Conservation (phyloP, 2,329 filamentous ascomycete species). For the Akanthomyces muscarius region DNA sequence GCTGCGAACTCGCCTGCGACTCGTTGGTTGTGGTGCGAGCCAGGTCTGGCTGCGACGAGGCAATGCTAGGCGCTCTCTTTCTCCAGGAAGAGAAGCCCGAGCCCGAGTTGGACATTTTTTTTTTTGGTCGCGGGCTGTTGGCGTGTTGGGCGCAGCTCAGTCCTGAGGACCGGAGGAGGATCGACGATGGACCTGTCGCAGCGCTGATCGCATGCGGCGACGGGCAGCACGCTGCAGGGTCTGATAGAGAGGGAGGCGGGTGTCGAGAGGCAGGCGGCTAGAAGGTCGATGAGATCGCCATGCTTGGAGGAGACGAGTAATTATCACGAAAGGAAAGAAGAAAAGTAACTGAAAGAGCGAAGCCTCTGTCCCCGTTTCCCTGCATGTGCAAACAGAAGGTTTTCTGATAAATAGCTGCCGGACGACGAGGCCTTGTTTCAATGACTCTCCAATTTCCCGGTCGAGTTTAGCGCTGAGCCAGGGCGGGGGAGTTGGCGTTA, state of each 20-base stretch:
- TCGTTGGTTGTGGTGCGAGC: constrained; percentile 21
- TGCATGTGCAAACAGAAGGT: constrained; percentile 12
- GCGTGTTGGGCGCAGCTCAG: background rate
- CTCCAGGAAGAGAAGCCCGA: constrained; percentile 48
- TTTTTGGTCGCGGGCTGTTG: background rate
- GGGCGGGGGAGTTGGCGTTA: background rate
- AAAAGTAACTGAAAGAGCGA: background rate
- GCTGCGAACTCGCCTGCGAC: constrained; percentile 21
- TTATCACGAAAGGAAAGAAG: background rate
- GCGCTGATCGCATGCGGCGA: constrained; percentile 11
- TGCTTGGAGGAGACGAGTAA: background rate
- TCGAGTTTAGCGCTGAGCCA: constrained; percentile 9
- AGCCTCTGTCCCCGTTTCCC: background rate
- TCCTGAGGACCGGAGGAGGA: background rate
- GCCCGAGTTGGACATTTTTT: constrained; percentile 43
- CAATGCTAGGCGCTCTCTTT: constrained; percentile 36
- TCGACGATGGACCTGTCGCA: constrained; percentile 1
- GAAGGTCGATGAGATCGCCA: background rate
- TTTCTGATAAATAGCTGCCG: background rate
- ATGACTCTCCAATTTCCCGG: constrained; percentile 10
- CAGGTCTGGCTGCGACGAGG: constrained; percentile 31
- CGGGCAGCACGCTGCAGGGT: background rate
- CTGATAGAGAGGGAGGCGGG: background rate
- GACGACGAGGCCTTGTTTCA: background rate
- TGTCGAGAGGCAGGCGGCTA: background rate